Base-by-base conservation (phyloP, 1,139 yeast genomes). In the Candida buenavistaensis region DNA sequence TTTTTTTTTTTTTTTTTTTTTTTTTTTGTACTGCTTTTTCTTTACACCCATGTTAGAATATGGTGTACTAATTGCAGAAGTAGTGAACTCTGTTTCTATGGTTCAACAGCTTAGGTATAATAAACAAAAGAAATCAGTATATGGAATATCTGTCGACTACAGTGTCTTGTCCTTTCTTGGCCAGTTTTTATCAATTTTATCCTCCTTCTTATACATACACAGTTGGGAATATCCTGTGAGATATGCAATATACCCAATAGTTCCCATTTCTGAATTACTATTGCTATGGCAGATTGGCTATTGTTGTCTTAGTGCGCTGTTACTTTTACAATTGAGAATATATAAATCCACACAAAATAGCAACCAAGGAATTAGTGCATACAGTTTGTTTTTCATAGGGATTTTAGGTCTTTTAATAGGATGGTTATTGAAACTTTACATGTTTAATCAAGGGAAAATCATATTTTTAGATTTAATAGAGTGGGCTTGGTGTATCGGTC, bases 71-170 rank as follows among this genome's bases (percentile, higher is more conserved):
- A 11, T 27, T 6, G 35, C 23, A 6, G 11, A 17, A 9, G 21
- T 14, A 23, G 15, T 23, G 16, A 14, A 13, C 14, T 10, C 34
- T 14, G 13, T 26, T 8, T 17, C 26, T 7, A 9, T 28, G 15
- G 10, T 28, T 12, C 20, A 38, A 4, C 67, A 57, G 38, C 36
- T 51, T 11, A 45, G 43, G 10, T 41, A 46, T 31, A 54, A 51
- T 29, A 51, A 51, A 33, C 30, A 30, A 6, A 48, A 45, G 25
- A 50, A 47, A 27, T 55, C 64, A 3, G 47, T 63, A 10, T 41
- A 46, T 26, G 64, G 65, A 0, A 27, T 62, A 7, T 63, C 70
- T 2, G 59, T 44, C 38, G 69, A 64, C 38, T 47, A 44, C 23
- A 32, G 47, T 3, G 10, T 51, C 2, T 37, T 57, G 10, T 39